These are phyloP conservation scores for Antitrichia curtipendula DNA, from an alignment of 225 moss, liverwort and hornwort genomes.

Conservation along the genomic window DNA sequence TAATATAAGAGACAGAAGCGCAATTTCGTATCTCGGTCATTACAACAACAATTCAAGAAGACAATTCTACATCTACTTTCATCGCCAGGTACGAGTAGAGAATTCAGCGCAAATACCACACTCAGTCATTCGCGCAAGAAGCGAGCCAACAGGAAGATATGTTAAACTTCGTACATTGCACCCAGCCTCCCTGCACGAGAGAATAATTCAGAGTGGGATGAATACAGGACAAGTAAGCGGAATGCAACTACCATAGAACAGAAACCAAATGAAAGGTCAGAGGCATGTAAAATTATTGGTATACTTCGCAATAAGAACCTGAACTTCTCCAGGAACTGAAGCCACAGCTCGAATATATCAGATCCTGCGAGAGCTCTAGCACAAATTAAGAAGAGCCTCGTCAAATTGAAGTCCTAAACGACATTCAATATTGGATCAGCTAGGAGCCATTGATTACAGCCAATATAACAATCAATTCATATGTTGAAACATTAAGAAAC, in stretches of 20 bases:
- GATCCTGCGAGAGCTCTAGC: conserved; percentile 5
- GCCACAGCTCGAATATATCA: conserved; percentile 32
- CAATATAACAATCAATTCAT: neutral
- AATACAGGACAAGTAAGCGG: neutral
- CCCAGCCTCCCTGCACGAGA: conserved; percentile 9
- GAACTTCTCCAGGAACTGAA: conserved; percentile 28
- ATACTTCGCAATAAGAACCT: conserved; percentile 7
- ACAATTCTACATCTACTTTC: neutral
- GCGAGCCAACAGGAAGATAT: conserved; percentile 5
- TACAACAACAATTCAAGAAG: neutral
- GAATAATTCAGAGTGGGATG: neutral
- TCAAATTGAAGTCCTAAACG: neutral
- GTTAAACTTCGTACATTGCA: conserved; percentile 1
- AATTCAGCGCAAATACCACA: conserved; percentile 6
- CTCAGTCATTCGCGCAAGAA: conserved; percentile 17
- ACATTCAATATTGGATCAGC: neutral
- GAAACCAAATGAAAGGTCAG: neutral
- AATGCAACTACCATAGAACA: neutral
- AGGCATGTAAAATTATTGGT: neutral
- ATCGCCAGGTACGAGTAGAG: neutral
- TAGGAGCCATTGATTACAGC: neutral
- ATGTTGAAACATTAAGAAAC: neutral
- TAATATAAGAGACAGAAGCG: neutral
- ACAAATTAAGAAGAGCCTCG: neutral
- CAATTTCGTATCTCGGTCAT: neutral